phyloP scores from a whole-genome alignment of 176 grass and related monocot genomes.

The Triticum timopheevii region DNA sequence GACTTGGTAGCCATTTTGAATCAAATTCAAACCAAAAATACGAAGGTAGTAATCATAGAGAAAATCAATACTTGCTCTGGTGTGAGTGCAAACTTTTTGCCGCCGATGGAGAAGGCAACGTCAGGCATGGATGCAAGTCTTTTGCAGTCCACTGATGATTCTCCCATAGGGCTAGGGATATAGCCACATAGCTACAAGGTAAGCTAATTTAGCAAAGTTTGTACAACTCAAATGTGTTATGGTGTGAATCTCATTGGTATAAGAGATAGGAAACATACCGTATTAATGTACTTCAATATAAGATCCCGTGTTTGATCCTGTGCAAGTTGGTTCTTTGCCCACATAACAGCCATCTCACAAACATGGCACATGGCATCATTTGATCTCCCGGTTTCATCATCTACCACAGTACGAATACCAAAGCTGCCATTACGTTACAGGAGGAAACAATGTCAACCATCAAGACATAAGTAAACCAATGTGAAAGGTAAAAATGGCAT shows the following conservation, averaged over 20 bases:
- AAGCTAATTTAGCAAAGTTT: constrained; percentile 5
- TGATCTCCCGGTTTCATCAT: constrained; percentile 35
- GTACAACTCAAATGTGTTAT: neutral
- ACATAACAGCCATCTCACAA: constrained; percentile 70
- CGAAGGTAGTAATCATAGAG: neutral
- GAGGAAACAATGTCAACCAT: constrained; percentile 15
- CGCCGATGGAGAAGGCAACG: constrained; percentile 73
- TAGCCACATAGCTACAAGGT: constrained; percentile 72
- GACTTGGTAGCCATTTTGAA: neutral
- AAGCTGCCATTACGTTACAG: constrained; percentile 32
- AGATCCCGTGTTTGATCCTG: constrained; percentile 55
- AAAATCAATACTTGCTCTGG: constrained; percentile 61
- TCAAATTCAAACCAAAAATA: neutral
- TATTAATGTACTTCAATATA: constrained; percentile 60
- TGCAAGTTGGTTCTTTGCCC: constrained; percentile 73
- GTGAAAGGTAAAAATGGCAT: constrained; percentile 6
- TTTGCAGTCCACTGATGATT: constrained; percentile 73
- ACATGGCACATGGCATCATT: constrained; percentile 55
- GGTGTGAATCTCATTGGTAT: constrained; percentile 5
- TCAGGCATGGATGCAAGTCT: constrained; percentile 65
- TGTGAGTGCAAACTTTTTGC: constrained; percentile 65
- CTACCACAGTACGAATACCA: constrained; percentile 67
- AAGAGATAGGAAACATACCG: constrained; percentile 37
- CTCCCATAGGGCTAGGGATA: constrained; percentile 79
- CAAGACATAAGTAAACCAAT: neutral